Conservation (phyloP, 306 rosid species). For the Gillenia trifoliata region DNA sequence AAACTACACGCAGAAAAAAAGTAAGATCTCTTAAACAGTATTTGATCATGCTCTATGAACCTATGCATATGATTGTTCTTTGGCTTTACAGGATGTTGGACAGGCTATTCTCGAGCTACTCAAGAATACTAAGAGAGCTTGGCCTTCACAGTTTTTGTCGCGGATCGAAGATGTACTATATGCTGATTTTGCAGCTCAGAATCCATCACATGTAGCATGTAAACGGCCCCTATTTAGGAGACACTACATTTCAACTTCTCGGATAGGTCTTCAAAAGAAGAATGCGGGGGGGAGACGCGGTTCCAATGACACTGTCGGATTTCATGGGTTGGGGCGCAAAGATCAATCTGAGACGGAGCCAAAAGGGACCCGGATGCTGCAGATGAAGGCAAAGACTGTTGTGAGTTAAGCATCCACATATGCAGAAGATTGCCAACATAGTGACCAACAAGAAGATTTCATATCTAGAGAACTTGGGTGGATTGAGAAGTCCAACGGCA, state of each 20-base stretch:
- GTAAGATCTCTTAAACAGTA: neutral
- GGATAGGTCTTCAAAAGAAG: slow-evolving; percentile 46
- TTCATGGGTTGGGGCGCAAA: slow-evolving; percentile 90
- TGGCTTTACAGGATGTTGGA: slow-evolving; percentile 72
- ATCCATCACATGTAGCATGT: slow-evolving; percentile 29
- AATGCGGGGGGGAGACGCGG: slow-evolving; percentile 33
- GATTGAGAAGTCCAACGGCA: slow-evolving; percentile 77
- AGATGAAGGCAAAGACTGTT: slow-evolving; percentile 48
- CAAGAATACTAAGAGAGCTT: slow-evolving; percentile 92
- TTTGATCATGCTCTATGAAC: neutral
- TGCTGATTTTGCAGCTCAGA: slow-evolving; percentile 60
- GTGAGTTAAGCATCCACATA: slow-evolving; percentile 37
- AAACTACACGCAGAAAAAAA: neutral
- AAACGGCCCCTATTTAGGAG: slow-evolving; percentile 24
- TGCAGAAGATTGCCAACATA: slow-evolving; percentile 40
- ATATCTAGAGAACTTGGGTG: slow-evolving; percentile 74
- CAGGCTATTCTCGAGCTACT: slow-evolving; percentile 95
- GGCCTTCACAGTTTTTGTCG: slow-evolving; percentile 85
- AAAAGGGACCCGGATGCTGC: slow-evolving; percentile 28
- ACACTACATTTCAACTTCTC: slow-evolving; percentile 23
- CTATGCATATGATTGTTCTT: neutral
- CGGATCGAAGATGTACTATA: slow-evolving; percentile 85
- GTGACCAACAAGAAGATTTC: slow-evolving; percentile 54
- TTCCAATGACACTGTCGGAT: slow-evolving; percentile 74
- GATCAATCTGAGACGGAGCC: slow-evolving; percentile 43